Evolutionary conservation across 2,329 filamentous ascomycete genomes (phyloP), one percentile per base, ranked within the genome.

Genomic region (Nannizziopsis arthrosporioides): DNA sequence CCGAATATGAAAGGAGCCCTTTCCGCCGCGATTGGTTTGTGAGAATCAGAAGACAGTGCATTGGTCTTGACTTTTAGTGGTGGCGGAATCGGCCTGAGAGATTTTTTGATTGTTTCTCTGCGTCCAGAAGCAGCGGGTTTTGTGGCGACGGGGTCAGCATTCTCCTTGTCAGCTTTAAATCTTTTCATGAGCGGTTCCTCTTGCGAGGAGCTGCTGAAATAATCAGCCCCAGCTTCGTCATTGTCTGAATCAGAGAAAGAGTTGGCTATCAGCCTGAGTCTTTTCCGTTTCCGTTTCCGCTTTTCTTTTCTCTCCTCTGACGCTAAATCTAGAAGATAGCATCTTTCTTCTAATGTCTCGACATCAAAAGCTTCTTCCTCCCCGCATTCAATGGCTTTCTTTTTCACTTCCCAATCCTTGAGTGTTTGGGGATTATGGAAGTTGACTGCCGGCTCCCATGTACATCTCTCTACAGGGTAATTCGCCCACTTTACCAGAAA

Each of bases 401-500:
- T 64, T 37, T 62, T 64, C 17, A 54, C 47, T 37, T 56, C 52
- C 69, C 72, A 75, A 1, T 67, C 62, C 6, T 58, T 35, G 15
- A 77, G 57, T 0, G 63, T 67, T 14, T 66, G 55, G 19, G 60
- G 57, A 36, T 56, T 53, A 19, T 55, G 44, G 50, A 77, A 72
- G 40, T 63, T 62, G 1, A 65, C 61, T 14, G 56, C 57, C 1
- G 73, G 71, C 53, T 78, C 73, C 73, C 73, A 78, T 0, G 76
- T 80, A 48, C 72, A 70, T 49, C 74, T 62, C n/a, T 76, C 61
- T 4, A 79, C 52, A 1, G 71, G 67, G 56, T 81, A 88, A 1
- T 68, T 73, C 19, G 69, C 66, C 83, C 82, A 87, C 51, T 76
- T 73, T 17, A 85, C 73, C 1, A 87, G 70, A 57, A 78, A 86